These are phyloP conservation scores for Coprinopsis cinerea DNA, from an alignment of 768 basidiomycete genomes.

Conservation along the genomic window DNA sequence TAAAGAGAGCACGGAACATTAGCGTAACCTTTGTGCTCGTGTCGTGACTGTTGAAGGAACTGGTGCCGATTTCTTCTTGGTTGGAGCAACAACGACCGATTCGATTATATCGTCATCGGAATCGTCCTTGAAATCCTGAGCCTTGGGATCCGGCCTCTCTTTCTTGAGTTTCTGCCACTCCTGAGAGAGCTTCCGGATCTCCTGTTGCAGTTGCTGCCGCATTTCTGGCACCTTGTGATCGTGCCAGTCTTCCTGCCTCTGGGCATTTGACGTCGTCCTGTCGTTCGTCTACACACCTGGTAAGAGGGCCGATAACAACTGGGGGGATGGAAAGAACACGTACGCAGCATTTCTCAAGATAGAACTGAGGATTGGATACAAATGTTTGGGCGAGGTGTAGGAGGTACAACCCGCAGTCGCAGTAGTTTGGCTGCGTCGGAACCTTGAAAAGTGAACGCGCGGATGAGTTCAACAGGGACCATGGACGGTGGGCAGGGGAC, in stretches of 20 bases:
- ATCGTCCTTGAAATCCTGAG: not conserved
- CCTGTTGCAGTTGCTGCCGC: constrained; percentile 38
- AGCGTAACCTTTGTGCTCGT: not conserved
- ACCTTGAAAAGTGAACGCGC: constrained; percentile 51
- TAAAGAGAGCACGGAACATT: not conserved
- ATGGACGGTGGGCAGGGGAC: constrained; percentile 13
- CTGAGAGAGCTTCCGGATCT: constrained; percentile 43
- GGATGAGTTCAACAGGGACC: not conserved
- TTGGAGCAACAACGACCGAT: not conserved
- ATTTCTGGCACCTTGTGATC: constrained; percentile 37
- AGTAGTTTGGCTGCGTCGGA: constrained; percentile 82
- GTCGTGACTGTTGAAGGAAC: too few relatives aligned
- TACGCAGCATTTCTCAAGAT: constrained; percentile 47
- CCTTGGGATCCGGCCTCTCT: constrained; percentile 7
- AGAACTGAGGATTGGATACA: constrained; percentile 52
- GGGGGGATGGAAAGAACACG: constrained; percentile 11
- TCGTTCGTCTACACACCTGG: constrained; percentile 16
- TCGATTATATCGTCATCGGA: not conserved
- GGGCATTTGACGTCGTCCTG: constrained; percentile 24
- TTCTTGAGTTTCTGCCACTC: constrained; percentile 36
- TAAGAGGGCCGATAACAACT: not conserved
- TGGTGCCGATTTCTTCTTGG: too few relatives aligned
- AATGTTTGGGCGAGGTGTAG: constrained; percentile 82
- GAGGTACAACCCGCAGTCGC: constrained; percentile 91
- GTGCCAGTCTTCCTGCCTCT: constrained; percentile 48